Percentiles rank a stretch among this genome's conserved stretches.
These are phyloP conservation scores for Hortiboletus campestris DNA, from an alignment of 768 basidiomycete species.

Conservation along the genomic window DNA sequence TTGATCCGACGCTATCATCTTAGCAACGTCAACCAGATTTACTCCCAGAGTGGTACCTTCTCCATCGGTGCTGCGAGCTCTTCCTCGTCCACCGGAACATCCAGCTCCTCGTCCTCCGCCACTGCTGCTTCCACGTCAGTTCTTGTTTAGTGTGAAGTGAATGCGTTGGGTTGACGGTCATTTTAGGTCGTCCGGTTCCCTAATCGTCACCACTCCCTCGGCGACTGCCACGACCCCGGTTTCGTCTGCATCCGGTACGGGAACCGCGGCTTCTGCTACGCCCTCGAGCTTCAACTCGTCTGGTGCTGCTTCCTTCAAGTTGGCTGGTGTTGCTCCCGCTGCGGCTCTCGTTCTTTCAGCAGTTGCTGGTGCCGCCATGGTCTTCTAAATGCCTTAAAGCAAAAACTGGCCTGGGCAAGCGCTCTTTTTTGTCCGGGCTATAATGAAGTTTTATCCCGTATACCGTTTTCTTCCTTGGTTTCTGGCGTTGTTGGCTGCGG, in stretches of 20 bases:
- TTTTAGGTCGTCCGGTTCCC: neutral
- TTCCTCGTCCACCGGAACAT: conserved; percentile 2
- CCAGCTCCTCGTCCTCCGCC: conserved; percentile 6
- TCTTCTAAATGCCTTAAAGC: conserved; percentile 37
- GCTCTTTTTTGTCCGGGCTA: neutral
- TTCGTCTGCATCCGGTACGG: neutral
- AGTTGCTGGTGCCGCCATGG: conserved; percentile 46
- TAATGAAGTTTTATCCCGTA: conserved; percentile 6
- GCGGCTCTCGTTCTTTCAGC: conserved; percentile 43
- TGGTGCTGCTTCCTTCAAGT: conserved; percentile 34
- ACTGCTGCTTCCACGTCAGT: conserved; percentile 13
- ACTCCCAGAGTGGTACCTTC: conserved; percentile 41
- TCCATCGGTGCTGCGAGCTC: conserved; percentile 32
- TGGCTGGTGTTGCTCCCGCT: conserved; percentile 32
- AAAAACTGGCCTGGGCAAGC: neutral
- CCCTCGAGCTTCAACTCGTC: conserved; percentile 18
- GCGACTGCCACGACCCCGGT: conserved; percentile 13
- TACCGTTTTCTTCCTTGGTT: conserved; percentile 15
- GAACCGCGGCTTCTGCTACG: conserved; percentile 19
- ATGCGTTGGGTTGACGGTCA: neutral
- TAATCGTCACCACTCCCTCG: neutral
- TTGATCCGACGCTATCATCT: neutral
- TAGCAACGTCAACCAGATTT: conserved; percentile 47
- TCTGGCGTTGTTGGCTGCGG: conserved; percentile 1
- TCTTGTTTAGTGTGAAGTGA: neutral